These are phyloP conservation scores for Triadica sebifera DNA, from an alignment of 345 rosid genomes.

Conservation along the genomic window DNA sequence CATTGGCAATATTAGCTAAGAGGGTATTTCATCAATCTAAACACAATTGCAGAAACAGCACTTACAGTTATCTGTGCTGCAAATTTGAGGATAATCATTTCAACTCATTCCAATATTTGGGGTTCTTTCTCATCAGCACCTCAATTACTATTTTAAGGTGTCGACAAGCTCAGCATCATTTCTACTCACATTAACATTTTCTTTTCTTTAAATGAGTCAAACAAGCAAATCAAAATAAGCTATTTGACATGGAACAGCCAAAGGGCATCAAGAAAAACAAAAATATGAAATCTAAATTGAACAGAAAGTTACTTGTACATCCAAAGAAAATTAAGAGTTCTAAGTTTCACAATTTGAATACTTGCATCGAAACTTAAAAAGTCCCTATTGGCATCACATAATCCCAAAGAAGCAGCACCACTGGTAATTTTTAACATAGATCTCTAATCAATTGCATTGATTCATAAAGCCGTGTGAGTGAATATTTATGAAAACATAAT, in stretches of 20 bases:
- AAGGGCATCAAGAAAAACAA: background rate
- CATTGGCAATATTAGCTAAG: background rate
- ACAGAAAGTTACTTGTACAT: background rate
- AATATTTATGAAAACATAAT: background rate
- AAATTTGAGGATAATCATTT: slow-evolving; percentile 5
- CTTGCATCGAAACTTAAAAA: background rate
- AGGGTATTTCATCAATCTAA: background rate
- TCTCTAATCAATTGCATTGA: background rate
- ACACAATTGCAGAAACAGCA: background rate
- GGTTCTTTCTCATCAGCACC: background rate
- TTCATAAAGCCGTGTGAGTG: background rate
- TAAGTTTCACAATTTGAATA: background rate
- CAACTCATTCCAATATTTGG: background rate
- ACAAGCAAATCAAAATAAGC: background rate
- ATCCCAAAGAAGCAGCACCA: too few species aligned
- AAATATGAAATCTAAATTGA: background rate
- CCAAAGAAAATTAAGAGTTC: background rate
- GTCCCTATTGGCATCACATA: background rate
- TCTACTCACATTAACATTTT: background rate
- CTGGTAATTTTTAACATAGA: too few species aligned
- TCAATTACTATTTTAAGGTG: background rate
- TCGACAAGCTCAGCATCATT: background rate
- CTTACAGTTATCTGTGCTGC: background rate
- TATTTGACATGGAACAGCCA: background rate
- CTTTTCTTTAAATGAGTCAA: background rate